phyloP scores from a whole-genome alignment of 2,329 filamentous ascomycete genomes.

The Rutstroemia sp. region DNA sequence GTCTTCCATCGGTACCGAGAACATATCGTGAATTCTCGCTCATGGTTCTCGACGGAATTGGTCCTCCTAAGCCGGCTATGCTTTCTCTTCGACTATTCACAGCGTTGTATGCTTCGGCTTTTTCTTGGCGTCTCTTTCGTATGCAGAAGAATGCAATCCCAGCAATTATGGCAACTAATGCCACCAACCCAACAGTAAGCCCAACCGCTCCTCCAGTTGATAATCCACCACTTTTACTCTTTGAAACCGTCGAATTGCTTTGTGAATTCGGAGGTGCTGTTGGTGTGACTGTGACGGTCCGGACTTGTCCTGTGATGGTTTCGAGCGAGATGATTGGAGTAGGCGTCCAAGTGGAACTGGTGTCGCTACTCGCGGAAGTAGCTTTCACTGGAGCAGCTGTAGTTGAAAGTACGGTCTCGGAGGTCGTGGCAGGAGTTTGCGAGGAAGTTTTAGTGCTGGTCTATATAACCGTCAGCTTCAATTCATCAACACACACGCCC shows the following conservation, averaged over 20 bases:
- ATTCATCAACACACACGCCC: too few relatives aligned
- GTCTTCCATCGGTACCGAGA: conserved; percentile 29
- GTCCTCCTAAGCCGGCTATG: conserved; percentile 17
- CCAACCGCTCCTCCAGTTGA: conserved; percentile 44
- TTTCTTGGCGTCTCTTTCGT: conserved; percentile 36
- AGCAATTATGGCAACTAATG: conserved; percentile 34
- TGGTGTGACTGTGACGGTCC: conserved; percentile 48
- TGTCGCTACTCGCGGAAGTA: conserved; percentile 12
- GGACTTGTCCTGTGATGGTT: conserved; percentile 50
- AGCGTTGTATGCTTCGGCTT: conserved; percentile 30
- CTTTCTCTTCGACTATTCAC: conserved; percentile 17
- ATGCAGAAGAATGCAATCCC: conserved; percentile 36
- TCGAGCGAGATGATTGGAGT: conserved; percentile 35
- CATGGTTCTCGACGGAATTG: conserved; percentile 27
- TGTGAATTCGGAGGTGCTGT: conserved; percentile 29
- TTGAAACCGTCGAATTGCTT: conserved; percentile 11
- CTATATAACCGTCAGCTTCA: neutral
- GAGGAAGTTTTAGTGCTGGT: conserved; percentile 1
- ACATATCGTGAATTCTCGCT: conserved; percentile 31
- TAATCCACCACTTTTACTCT: conserved; percentile 28
- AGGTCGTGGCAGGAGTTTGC: conserved; percentile 4
- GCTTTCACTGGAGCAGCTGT: conserved; percentile 3
- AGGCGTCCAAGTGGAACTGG: conserved; percentile 28
- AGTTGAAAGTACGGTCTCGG: neutral
- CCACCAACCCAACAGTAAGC: conserved; percentile 45